Evolutionary conservation across 805 yeast genomes (phyloP), one percentile per base, ranked within the genome.

Genomic region (Candida andamanensis): DNA sequence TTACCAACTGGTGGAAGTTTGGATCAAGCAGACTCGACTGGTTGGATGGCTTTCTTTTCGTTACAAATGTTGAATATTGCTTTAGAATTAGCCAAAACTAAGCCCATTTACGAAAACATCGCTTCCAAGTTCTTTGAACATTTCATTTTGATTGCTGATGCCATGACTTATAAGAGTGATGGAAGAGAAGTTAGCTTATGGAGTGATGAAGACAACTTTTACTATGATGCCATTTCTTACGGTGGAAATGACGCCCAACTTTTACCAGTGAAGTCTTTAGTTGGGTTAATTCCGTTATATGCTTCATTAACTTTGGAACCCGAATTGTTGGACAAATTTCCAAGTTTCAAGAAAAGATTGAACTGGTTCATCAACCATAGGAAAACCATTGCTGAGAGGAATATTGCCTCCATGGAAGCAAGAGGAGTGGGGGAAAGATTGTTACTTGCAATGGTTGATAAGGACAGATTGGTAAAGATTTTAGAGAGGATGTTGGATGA

Each of bases 21-120:
- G 42, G 94, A 85, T 52, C 97, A 87, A 58, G 95, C 96, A 0
- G 97, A 87, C 59, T 83, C 95, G 11, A 89, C 97, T 8, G 96
- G 96, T 17, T 87, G 97, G 97, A 85, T 87, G 92, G 96, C 95
- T 0, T 87, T 90, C 63, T 87, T 81, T 62, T 75, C 83, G 18
- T 67, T 89, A 48, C 89, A 83, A 52, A 86, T 87, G 96, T 72
- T 89, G 58, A 87, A 85, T 56, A 89, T 89, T 52, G 89, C 96
- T 0, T 69, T 87, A 41, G 96, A 89, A 57, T 72, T 87, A 47
- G 90, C 96, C 14, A 85, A 83, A 54, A 76, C 80, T 29, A 78
- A 85, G 42, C 78, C 84, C 0, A 92, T 84, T 13, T 89, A 89
- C 60, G 95, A 87, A 60, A 92, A 86, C 55, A 84, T 86, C 56